Evolutionary conservation across 192 early-diverging fungal genomes (phyloP).

Genomic region (Phlyctochytrium planicorne): DNA sequence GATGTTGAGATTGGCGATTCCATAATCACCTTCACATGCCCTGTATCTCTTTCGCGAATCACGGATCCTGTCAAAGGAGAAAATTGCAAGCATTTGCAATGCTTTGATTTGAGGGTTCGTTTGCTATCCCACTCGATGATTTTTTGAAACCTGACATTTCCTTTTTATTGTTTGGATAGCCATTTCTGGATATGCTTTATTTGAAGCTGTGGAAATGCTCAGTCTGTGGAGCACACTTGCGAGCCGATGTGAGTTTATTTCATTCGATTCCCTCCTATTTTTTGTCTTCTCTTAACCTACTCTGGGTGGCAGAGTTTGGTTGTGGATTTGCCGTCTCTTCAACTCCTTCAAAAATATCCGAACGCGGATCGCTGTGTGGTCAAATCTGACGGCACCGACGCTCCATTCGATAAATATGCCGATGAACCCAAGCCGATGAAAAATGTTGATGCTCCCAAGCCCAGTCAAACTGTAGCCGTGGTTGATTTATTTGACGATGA

Average conservation of each 20-base stretch:
- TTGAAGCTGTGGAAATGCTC: slow-evolving; percentile 29
- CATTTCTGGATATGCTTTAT: slow-evolving; percentile 23
- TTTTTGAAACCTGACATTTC: not conserved
- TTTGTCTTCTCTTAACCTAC: not conserved
- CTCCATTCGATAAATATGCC: slow-evolving; percentile 24
- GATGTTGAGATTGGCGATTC: slow-evolving; percentile 33
- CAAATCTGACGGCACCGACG: slow-evolving; percentile 31
- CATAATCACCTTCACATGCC: slow-evolving; percentile 33
- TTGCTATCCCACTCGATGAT: not conserved
- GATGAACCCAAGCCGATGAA: too few species aligned
- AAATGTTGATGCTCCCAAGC: too few species aligned
- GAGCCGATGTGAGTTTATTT: not conserved
- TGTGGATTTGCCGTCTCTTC: slow-evolving; percentile 18
- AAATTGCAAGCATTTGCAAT: slow-evolving; percentile 29
- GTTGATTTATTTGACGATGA: too few species aligned
- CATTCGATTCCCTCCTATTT: not conserved
- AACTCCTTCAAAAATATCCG: slow-evolving; percentile 31
- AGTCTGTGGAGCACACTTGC: slow-evolving; percentile 21
- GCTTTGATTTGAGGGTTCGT: slow-evolving; percentile 36
- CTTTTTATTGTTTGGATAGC: slow-evolving; percentile 9
- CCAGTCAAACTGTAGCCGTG: too few species aligned
- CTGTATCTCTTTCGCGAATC: slow-evolving; percentile 31
- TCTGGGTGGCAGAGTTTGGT: slow-evolving; percentile 35
- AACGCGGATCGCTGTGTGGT: slow-evolving; percentile 31
- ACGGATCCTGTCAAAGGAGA: slow-evolving; percentile 20